Percentiles rank a stretch among this genome's conserved stretches.
phyloP scores from a whole-genome alignment of 2,329 filamentous ascomycete species.

The Claviceps maximensis region DNA sequence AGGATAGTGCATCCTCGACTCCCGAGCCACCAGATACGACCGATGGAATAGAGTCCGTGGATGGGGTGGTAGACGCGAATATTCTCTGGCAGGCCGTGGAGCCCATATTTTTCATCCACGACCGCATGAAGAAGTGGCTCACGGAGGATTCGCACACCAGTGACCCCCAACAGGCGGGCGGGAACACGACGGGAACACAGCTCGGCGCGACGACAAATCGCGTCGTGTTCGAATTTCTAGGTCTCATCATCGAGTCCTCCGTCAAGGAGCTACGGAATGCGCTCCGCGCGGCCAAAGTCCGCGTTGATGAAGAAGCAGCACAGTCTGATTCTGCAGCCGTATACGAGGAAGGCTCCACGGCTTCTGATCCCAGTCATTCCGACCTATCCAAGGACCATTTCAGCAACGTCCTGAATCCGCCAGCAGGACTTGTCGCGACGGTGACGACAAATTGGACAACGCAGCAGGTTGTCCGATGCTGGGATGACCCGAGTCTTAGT shows the following conservation, averaged over 20 bases:
- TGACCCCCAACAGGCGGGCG: slow-evolving; percentile 9
- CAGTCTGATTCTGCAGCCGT: slow-evolving; percentile 43
- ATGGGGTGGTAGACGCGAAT: slow-evolving; percentile 10
- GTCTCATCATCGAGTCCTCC: slow-evolving; percentile 77
- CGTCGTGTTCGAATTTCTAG: slow-evolving; percentile 74
- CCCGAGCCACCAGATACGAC: slow-evolving; percentile 8
- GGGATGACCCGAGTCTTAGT: slow-evolving; percentile 57
- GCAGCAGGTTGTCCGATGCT: slow-evolving; percentile 26
- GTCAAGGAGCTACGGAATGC: slow-evolving; percentile 70
- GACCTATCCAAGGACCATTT: slow-evolving; percentile 73
- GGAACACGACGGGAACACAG: slow-evolving; percentile 10
- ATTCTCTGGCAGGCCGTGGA: slow-evolving; percentile 74
- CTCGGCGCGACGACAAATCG: slow-evolving; percentile 66
- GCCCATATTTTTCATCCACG: slow-evolving; percentile 54
- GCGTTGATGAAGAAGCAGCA: slow-evolving; percentile 21
- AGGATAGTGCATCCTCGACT: slow-evolving; percentile 8
- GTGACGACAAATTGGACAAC: slow-evolving; percentile 18
- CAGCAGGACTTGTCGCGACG: slow-evolving; percentile 15
- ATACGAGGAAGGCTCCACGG: slow-evolving; percentile 58
- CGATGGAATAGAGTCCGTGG: slow-evolving; percentile 1
- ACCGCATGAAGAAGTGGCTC: slow-evolving; percentile 28
- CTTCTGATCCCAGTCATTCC: slow-evolving; percentile 62
- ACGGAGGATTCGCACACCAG: slow-evolving; percentile 52
- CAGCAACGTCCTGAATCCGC: slow-evolving; percentile 45
- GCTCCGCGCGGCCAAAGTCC: slow-evolving; percentile 34